phyloP scores from a whole-genome alignment of 345 rosid genomes.

The Physaria fendleri region DNA sequence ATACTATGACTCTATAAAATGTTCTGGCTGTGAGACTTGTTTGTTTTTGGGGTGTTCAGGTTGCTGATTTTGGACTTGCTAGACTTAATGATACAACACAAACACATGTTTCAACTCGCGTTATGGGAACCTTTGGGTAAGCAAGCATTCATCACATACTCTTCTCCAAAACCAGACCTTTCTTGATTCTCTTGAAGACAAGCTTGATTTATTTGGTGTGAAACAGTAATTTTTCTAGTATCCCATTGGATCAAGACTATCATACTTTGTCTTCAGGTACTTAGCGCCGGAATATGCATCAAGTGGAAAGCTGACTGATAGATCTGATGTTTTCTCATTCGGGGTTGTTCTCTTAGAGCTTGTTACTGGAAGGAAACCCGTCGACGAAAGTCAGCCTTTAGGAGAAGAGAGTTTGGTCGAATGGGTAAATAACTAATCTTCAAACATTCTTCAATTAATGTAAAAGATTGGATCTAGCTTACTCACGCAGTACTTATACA shows the following conservation, averaged over 20 bases:
- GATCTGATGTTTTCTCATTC: slow-evolving; percentile 93
- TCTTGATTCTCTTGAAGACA: slow-evolving; percentile 4
- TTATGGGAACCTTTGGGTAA: slow-evolving; percentile 98
- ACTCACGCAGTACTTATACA: slow-evolving; percentile 29
- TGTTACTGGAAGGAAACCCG: slow-evolving; percentile 85
- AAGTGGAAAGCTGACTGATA: slow-evolving; percentile 89
- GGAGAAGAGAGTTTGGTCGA: slow-evolving; percentile 98
- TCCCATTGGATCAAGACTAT: not conserved
- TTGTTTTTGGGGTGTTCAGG: slow-evolving; percentile 32
- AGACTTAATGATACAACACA: slow-evolving; percentile 72
- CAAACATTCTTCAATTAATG: slow-evolving; percentile 1
- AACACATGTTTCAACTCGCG: slow-evolving; percentile 94
- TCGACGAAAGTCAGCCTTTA: slow-evolving; percentile 73
- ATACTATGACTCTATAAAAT: not conserved
- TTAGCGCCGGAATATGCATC: slow-evolving; percentile 96
- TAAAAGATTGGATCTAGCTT: slow-evolving; percentile 30
- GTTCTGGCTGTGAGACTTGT: not conserved
- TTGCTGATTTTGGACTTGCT: slow-evolving; percentile 99
- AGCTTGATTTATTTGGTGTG: not conserved
- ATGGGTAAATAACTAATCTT: slow-evolving; percentile 56
- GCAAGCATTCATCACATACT: slow-evolving; percentile 29
- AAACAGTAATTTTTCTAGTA: not conserved
- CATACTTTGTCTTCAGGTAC: slow-evolving; percentile 47
- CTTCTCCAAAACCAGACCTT: slow-evolving; percentile 23
- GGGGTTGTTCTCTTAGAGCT: slow-evolving; percentile 96